Percentiles rank a stretch among this genome's conserved stretches.
Evolutionary conservation across 257 asterid genomes (phyloP).

Genomic region (Ilex asprella): DNA sequence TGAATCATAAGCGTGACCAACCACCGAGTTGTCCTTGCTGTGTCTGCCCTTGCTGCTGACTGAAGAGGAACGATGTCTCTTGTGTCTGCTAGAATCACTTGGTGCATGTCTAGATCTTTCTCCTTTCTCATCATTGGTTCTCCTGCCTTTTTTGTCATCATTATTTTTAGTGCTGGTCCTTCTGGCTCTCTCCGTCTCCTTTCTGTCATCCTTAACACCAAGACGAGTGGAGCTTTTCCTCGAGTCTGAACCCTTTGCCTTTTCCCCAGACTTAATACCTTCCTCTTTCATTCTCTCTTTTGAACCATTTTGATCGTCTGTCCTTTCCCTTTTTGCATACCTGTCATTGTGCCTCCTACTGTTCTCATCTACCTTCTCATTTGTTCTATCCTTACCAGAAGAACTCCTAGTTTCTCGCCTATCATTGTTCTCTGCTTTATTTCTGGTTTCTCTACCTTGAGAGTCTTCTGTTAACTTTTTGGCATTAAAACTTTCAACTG

Average conservation of each 20-base stretch:
- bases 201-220: conserved; percentile 42
- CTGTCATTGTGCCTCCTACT: conserved; percentile 49
- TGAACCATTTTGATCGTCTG: conserved; percentile 36
- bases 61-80: conserved; percentile 24
- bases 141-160: conserved; percentile 42
- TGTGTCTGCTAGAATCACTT: conserved; percentile 29
- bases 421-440: conserved; percentile 42
- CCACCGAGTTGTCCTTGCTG: conserved; percentile 40
- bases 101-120: conserved; percentile 54
- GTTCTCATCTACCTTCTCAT: conserved; percentile 48
- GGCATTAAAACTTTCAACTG: conserved; percentile 29
- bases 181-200: conserved; percentile 40
- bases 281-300: conserved; percentile 57
- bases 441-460: conserved; percentile 21
- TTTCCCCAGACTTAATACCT: conserved; percentile 45
- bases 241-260: conserved; percentile 53
- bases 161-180: conserved; percentile 41
- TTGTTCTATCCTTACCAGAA: conserved; percentile 33
- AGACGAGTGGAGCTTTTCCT: conserved; percentile 57
- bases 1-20: conserved; percentile 41
- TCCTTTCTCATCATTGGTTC: conserved; percentile 48
- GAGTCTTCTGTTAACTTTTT: conserved; percentile 27
- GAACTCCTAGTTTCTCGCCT: conserved; percentile 35
- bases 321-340: conserved; percentile 38
- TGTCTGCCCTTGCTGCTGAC: conserved; percentile 52